Percentiles rank a stretch among this genome's conserved stretches.
Conservation (phyloP, 2,329 filamentous ascomycete genomes). For the Colletotrichum sp. region DNA sequence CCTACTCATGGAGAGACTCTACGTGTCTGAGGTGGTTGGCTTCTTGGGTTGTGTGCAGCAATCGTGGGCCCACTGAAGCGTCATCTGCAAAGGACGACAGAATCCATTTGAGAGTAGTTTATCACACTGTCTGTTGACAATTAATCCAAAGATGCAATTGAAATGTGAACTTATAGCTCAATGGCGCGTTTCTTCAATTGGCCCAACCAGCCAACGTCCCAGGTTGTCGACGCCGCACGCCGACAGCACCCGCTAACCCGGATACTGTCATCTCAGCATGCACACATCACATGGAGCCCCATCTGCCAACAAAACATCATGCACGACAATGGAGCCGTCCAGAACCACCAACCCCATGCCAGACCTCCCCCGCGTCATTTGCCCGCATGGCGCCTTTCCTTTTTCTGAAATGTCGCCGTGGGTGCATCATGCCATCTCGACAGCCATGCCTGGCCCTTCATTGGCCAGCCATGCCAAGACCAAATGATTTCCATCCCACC, state of each 20-base stretch:
- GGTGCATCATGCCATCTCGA: not conserved
- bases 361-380: not conserved
- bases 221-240: not conserved
- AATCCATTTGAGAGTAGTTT: not conserved
- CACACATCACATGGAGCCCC: not conserved
- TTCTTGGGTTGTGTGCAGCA: too few relatives aligned
- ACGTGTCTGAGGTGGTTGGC: too few relatives aligned
- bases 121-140: not conserved
- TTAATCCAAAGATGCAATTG: not conserved
- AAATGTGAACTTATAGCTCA: not conserved
- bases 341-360: not conserved
- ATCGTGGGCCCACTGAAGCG: too few relatives aligned
- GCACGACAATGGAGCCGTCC: not conserved
- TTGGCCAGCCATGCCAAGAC: not conserved
- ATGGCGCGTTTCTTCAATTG: accelerated
- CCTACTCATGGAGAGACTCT: too few relatives aligned
- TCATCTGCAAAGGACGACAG: too few relatives aligned
- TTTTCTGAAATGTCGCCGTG: not conserved
- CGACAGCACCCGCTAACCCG: not conserved
- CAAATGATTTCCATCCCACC: not conserved
- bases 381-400: not conserved
- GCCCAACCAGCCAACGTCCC: not conserved
- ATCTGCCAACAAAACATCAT: not conserved
- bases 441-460: not conserved
- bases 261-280: not conserved